Conservation (phyloP, 805 yeast species). For the Saturnispora kantuleensis region DNA sequence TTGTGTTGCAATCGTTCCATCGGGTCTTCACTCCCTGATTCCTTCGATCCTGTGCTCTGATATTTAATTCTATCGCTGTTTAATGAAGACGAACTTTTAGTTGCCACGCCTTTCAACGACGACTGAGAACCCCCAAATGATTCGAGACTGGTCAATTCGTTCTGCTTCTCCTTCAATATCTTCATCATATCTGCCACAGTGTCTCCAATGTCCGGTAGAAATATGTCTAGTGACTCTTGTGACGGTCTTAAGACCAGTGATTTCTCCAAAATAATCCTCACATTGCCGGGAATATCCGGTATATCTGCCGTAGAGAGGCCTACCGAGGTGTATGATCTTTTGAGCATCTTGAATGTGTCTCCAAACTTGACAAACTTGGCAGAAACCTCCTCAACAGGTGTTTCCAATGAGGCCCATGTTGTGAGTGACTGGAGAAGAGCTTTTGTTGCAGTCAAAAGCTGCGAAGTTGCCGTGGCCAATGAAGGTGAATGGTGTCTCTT, state of each 20-base stretch:
- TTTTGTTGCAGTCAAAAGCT: slow-evolving; percentile 75
- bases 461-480: slow-evolving; percentile 51
- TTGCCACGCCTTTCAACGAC: neutral
- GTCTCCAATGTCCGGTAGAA: slow-evolving; percentile 75
- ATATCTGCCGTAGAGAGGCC: slow-evolving; percentile 77
- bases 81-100: neutral
- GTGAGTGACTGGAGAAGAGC: slow-evolving; percentile 78
- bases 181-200: slow-evolving; percentile 75
- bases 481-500: slow-evolving; percentile 36
- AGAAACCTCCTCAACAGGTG: slow-evolving; percentile 75
- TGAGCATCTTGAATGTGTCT: slow-evolving; percentile 82
- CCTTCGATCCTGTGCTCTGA: neutral
- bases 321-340: slow-evolving; percentile 65
- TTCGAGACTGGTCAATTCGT: slow-evolving; percentile 22
- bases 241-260: slow-evolving; percentile 81
- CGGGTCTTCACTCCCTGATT: slow-evolving; percentile 37
- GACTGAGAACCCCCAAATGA: slow-evolving; percentile 2
- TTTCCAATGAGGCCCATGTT: slow-evolving; percentile 80
- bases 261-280: slow-evolving; percentile 72
- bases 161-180: slow-evolving; percentile 73
- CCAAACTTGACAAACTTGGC: slow-evolving; percentile 88
- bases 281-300: slow-evolving; percentile 81
- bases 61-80: neutral
- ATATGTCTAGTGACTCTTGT: slow-evolving; percentile 69
- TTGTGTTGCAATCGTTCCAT: slow-evolving; percentile 71